These are phyloP conservation scores for Sporothrix brunneoviolacea DNA, from an alignment of 2,329 filamentous ascomycete species.

Conservation along the genomic window DNA sequence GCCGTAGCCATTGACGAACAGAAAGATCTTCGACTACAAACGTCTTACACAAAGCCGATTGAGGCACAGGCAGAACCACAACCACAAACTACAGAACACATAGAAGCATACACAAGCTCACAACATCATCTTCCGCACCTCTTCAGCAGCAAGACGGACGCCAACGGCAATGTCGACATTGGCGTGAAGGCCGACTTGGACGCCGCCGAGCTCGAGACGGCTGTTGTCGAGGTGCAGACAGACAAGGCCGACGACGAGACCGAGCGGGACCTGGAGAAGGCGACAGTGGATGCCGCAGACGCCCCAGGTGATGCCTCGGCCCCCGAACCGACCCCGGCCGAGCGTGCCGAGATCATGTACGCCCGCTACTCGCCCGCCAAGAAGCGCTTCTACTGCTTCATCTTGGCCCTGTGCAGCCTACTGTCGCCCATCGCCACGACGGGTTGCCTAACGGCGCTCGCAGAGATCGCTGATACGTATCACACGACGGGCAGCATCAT, in stretches of 20 bases:
- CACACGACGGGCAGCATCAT: slow-evolving; percentile 8
- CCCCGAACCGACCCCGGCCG: background rate
- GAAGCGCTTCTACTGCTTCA: slow-evolving; percentile 3
- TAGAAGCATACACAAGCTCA: background rate
- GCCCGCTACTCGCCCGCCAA: slow-evolving; percentile 3
- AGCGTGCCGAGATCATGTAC: slow-evolving; percentile 11
- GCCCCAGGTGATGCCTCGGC: background rate
- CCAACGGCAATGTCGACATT: background rate
- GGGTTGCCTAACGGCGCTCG: slow-evolving; percentile 5
- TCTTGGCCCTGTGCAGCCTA: no score
- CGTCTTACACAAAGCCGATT: background rate
- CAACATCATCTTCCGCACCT: background rate
- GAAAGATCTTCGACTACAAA: background rate
- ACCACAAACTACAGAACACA: background rate
- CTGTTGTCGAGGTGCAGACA: background rate
- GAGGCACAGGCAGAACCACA: background rate
- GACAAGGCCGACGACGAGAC: background rate
- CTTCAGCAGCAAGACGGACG: background rate
- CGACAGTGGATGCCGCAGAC: background rate
- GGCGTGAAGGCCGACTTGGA: background rate
- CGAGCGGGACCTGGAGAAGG: background rate
- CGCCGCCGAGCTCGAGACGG: background rate
- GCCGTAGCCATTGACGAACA: background rate
- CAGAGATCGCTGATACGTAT: slow-evolving; percentile 6
- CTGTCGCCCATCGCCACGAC: slow-evolving; percentile 9